Base-by-base conservation (phyloP, 1,284 basidiomycete species). In the Ustilago vetiveriae region DNA sequence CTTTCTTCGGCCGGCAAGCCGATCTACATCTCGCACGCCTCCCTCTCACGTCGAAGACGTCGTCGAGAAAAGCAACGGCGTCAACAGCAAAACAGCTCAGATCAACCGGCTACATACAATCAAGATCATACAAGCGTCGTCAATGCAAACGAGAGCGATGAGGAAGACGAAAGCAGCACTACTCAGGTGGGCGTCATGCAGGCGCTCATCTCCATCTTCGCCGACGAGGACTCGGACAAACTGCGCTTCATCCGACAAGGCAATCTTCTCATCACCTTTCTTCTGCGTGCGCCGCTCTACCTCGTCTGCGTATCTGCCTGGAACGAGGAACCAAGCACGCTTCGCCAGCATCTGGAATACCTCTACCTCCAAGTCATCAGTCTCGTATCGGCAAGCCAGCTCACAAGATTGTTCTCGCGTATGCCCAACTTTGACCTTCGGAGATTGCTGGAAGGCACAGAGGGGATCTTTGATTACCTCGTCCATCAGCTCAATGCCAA, bases 141-240 rank as follows among this genome's bases (percentile, higher is more conserved):
- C 17, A 24, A 37, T 35, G 41, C 32, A 37, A 39, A 52, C 24
- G 63, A 72, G 22, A 57, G 58, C 76, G 60, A 82, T 35, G 79
- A 83, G 30, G 78, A 80, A 45, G 82, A 84, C 22, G 84, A 91
- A 62, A 86, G 87, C 60, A 85, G 90, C 44, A 90, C 92, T 4
- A 90, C 90, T 11, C 88, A 89, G 22, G 90, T 95, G 76, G 95
- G 93, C 22, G 88, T 98, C 36, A 92, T 95, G 83, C 95, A 98
- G 82, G 94, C 95, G 2, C 86, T 98, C 8, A 90, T 98, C 46
- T 94, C 94, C 11, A 82, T 84, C 52, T 84, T 83, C 60, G 81
- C 78, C 23, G 75, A 78, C 41, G 78, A 80, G 39, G 74, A 76
- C 6, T 73, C 75, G 9, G 68, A 72, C 26, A 52, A 59, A 42